Conservation (phyloP, 2,329 filamentous ascomycete genomes). For the Huntiella bhutanensis region DNA sequence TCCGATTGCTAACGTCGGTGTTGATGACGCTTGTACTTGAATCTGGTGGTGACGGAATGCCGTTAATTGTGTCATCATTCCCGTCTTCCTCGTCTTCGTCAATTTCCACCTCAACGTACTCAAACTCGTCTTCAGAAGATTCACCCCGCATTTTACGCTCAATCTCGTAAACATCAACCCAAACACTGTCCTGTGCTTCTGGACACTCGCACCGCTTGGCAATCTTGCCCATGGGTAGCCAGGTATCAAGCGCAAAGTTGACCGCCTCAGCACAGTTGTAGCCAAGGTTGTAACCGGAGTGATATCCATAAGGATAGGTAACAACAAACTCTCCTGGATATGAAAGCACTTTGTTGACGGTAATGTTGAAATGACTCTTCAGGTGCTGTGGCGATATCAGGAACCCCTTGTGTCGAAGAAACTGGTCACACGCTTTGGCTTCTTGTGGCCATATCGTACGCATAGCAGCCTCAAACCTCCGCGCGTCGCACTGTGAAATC, state of each 20-base stretch:
- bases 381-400: constrained; percentile 82
- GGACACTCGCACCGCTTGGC: constrained; percentile 95
- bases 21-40: constrained; percentile 27
- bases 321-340: constrained; percentile 97
- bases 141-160: constrained; percentile 73
- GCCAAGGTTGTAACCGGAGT: constrained; percentile 92
- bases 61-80: constrained; percentile 40
- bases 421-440: constrained; percentile 88
- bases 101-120: constrained; percentile 56
- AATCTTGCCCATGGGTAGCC: constrained; percentile 86
- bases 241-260: constrained; percentile 90
- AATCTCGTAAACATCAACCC: constrained; percentile 92
- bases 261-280: constrained; percentile 99
- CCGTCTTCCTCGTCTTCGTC: constrained; percentile 48
- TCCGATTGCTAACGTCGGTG: constrained; percentile 27
- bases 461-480: constrained; percentile 88
- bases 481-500: constrained; percentile 86
- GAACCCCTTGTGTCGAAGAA: constrained; percentile 93
- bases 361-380: constrained; percentile 77
- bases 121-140: constrained; percentile 57
- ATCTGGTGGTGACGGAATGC: constrained; percentile 60
- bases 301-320: constrained; percentile 95
- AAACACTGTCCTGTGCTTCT: constrained; percentile 87
- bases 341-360: constrained; percentile 87
- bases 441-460: constrained; percentile 87